phyloP scores from a whole-genome alignment of 345 rosid species.

The Mangifera indica region DNA sequence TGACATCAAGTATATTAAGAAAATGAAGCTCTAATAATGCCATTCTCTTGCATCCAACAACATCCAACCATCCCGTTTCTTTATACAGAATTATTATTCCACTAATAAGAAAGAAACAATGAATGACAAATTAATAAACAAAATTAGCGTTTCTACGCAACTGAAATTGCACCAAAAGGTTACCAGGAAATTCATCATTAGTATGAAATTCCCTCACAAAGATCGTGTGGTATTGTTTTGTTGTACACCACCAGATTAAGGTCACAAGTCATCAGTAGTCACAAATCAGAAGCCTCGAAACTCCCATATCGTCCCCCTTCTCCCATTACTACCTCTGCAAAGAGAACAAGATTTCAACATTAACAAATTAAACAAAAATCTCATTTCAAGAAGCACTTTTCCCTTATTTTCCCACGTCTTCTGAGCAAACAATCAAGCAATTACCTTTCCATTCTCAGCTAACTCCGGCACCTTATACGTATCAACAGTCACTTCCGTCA shows the following conservation, averaged over 20 bases:
- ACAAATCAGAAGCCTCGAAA: constrained; percentile 24
- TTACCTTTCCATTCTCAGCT: constrained; percentile 56
- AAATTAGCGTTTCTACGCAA: constrained; percentile 34
- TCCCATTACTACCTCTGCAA: constrained; percentile 39
- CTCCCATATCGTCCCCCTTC: neutral
- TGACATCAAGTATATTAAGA: constrained; percentile 5
- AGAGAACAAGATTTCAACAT: neutral
- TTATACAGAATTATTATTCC: constrained; percentile 42
- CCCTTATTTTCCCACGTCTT: constrained; percentile 2
- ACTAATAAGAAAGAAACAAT: constrained; percentile 21
- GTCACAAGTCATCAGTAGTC: constrained; percentile 28
- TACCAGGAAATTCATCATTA: constrained; percentile 26
- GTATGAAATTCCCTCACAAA: constrained; percentile 30
- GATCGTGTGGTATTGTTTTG: constrained; percentile 18
- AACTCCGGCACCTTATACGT: constrained; percentile 62
- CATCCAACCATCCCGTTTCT: constrained; percentile 25
- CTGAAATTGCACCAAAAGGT: constrained; percentile 26
- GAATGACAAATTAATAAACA: constrained; percentile 27
- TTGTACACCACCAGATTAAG: constrained; percentile 17
- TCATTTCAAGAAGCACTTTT: neutral
- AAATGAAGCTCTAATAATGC: constrained; percentile 25
- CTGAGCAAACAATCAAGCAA: constrained; percentile 14
- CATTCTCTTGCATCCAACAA: constrained; percentile 26
- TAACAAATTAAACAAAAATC: neutral
- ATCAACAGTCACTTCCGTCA: constrained; percentile 59